Evolutionary conservation across 2,329 filamentous ascomycete species (phyloP), one percentile per base, ranked within the genome.

Genomic region (Tolypocladium ophioglossoides): DNA sequence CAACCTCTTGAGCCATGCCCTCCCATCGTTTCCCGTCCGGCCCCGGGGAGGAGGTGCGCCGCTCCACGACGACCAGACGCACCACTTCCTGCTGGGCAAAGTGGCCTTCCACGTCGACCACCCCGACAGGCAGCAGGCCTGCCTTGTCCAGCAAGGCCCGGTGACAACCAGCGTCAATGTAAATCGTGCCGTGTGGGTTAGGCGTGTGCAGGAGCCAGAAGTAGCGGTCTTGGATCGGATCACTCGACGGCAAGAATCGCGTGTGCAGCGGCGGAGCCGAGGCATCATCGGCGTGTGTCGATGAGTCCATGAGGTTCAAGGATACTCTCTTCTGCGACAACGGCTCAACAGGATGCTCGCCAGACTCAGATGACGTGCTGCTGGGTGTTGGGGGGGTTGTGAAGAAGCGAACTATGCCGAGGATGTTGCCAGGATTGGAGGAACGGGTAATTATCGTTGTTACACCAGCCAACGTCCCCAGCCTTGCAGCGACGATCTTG

Each of bases 201-300:
- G 96, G 83, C 11, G 92, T 94, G 70, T 99, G 90, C 0, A 97
- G 79, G 50, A 99, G 85, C 94, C 94, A 99, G 78, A 99, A 97
- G 67, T 94, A 91, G 57, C 92, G 86, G 68, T 96, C 94, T 54
- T 90, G 85, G 56, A 97, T 94, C 1, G 92, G 91, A 30, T 88
- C 84, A 0, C 80, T 76, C 11, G 90, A 90, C 0, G 91, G 90
- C 14, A 96, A 78, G 76, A 99, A 99, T 55, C 94, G 86, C 3
- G 94, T 99, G 71, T 99, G 94, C 5, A 96, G 75, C 2, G 82
- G 78, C 52, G 72, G 71, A 48, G 70, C 64, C 32, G 62, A 37
- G 52, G 63, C 54, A 50, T 70, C 63, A 11, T 60, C 56, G 14
- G 50, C 12, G 16, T 54, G 58, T 32, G 58, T 60, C 14, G 62